These are phyloP conservation scores for Mortierella alpina DNA, from an alignment of 192 early-diverging fungal species.

Conservation along the genomic window DNA sequence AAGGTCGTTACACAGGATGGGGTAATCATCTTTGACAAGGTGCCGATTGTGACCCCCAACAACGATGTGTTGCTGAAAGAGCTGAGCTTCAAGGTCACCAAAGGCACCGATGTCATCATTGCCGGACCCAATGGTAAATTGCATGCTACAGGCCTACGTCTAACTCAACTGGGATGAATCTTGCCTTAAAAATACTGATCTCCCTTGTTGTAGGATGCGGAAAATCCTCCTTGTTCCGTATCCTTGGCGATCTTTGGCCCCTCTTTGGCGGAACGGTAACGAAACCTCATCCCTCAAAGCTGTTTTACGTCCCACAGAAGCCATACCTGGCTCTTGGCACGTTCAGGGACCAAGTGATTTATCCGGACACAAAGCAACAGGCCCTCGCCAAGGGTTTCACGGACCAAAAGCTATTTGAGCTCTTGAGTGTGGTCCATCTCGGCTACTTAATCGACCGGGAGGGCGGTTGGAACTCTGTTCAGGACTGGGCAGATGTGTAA, in stretches of 20 bases:
- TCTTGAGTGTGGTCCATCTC: conserved; percentile 79
- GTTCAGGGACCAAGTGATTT: conserved; percentile 87
- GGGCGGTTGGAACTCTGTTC: conserved; percentile 78
- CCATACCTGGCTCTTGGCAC: conserved; percentile 85
- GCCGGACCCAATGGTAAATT: conserved; percentile 67
- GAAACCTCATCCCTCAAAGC: conserved; percentile 66
- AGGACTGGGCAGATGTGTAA: conserved; percentile 82
- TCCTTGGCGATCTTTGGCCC: conserved; percentile 73
- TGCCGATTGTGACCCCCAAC: conserved; percentile 84
- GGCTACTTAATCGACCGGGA: conserved; percentile 75
- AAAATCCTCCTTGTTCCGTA: conserved; percentile 73
- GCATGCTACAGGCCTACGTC: conserved; percentile 12
- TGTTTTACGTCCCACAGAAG: conserved; percentile 92
- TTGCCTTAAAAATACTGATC: neutral
- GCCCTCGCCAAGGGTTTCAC: conserved; percentile 67
- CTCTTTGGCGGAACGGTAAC: conserved; percentile 70
- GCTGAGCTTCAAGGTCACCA: conserved; percentile 74
- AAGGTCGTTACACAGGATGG: conserved; percentile 62
- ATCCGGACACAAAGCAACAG: conserved; percentile 80
- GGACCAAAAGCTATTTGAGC: conserved; percentile 73
- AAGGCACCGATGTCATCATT: conserved; percentile 82
- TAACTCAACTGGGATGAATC: neutral
- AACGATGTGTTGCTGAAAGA: conserved; percentile 74
- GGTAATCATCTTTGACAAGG: conserved; percentile 74
- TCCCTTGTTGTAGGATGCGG: conserved; percentile 39